Evolutionary conservation across 768 basidiomycete species (phyloP), one percentile per base, ranked within the genome.

Genomic region (Naematelia aurantialba): DNA sequence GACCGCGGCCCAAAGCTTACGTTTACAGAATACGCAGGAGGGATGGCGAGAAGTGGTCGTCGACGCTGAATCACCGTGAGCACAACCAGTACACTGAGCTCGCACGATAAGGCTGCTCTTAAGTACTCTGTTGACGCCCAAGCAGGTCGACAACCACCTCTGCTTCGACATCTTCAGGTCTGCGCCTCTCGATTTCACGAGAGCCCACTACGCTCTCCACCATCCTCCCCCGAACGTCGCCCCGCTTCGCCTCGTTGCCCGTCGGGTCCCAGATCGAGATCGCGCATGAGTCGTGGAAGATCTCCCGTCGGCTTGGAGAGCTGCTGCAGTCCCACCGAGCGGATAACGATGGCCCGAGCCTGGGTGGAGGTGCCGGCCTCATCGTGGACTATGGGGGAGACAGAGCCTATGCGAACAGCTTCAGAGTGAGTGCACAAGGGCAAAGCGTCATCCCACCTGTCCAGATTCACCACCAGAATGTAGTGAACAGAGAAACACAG

Each of bases 21-120:
- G 2, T 39, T 39, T 27, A 14, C 30, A 65, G 61, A 65, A 63
- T 54, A 54, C 58, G 4, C 27, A 69, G 91, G 89, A 91, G 85
- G 91, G 89, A 4, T 97, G 89, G 87, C 84, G 87, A 53, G 94
- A 97, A 78, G 83, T 97, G 1, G 79, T 91, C 62, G 83, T 97
- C 19, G 81, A 83, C 31, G 73, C 76, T 14, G 69, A 76, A 25
- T 72, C 78, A 26, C 83, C 84, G 34, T 71, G 39, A 50, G 24
- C 44, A 62, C 76, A 45, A 54, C 53, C 64, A 49, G n/a, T 49
- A 52, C 30, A 61, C 58, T 49, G 26, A 53, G 14, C 19, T 34
- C 44, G 48, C 31, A 62, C 54, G 12, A 58, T 59, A 66, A 14
- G 10, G 25, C 4, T 53, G 22, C 13, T 49, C 48, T 2, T 19